Evolutionary conservation across 1,284 basidiomycete species (phyloP), one percentile per base, ranked within the genome.

Genomic region (Farysia itapuensis): DNA sequence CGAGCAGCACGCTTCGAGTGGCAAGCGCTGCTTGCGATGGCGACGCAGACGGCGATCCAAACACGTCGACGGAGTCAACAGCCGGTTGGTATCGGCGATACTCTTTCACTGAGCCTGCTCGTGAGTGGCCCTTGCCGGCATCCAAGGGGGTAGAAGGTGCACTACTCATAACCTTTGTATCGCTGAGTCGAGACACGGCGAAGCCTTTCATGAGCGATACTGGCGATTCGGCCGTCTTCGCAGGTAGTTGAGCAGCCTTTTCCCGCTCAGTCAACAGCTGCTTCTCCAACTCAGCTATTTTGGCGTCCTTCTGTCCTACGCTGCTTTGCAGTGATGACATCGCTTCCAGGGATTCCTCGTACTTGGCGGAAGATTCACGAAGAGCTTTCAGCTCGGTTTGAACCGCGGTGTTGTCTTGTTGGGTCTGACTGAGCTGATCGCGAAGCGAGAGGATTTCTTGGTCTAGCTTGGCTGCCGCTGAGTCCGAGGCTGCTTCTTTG

Each of bases 81-180:
- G 18, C 32, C 0, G 42, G 9, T 15, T 37, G 42, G 36, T 66
- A 68, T 1, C 57, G 44, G 5, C 58, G 43, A 24, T 66, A 68
- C 35, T 70, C 68, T 16, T 67, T 57, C n/a, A 70, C 45, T 7
- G 68, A 70, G 4, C 63, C 66, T 5, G 63, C 59, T 2, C 67
- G 46, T 28, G 47, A 32, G 13, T 58, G 39, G 1, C 58, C 51
- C 4, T 7, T 23, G 7, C 14, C 13, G 8, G 19, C 13, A 11
- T 9, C 11, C 2, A 16, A 31, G 2, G 46, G 13, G 3, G 34
- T 37, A 5, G 23, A 14, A 14, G 31, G 31, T n/a, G n/a, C 9
- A 16, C 31, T 26, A 32, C 12, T 31, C 9, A 11, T 18, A 7
- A 18, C 19, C 24, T 16, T 29, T 8, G 22, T 35, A 32, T 15